These are phyloP conservation scores for Malassezia brasiliensis DNA, from an alignment of 1,284 basidiomycete species.

Conservation along the genomic window DNA sequence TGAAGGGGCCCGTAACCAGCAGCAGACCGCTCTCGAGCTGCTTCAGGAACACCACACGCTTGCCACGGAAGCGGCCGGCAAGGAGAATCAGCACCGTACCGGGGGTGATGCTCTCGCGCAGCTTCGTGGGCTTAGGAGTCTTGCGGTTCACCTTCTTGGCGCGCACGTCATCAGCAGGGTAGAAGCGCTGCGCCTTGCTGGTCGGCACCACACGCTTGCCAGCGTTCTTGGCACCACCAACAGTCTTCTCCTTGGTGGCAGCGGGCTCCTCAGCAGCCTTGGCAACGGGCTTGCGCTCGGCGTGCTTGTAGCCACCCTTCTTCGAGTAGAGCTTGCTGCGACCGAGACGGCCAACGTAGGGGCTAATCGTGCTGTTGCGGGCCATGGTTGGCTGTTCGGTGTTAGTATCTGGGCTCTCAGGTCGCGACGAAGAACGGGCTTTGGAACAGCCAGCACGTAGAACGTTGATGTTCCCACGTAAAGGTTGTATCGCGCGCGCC, in stretches of 20 bases:
- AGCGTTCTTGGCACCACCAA: constrained; percentile 86
- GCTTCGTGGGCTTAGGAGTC: constrained; percentile 58
- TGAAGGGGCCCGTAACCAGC: constrained; percentile 94
- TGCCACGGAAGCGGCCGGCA: constrained; percentile 94
- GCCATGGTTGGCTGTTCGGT: constrained; percentile 58
- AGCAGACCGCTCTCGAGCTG: constrained; percentile 85
- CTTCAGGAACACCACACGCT: constrained; percentile 97
- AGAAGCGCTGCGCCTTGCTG: constrained; percentile 81
- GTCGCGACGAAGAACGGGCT: background rate
- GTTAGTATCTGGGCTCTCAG: constrained; percentile 5
- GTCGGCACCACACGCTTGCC: constrained; percentile 75
- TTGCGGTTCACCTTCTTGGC: constrained; percentile 85
- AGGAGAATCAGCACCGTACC: constrained; percentile 93
- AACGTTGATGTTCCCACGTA: background rate
- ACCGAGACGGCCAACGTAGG: constrained; percentile 67
- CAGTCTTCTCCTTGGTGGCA: constrained; percentile 63
- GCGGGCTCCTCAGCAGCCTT: constrained; percentile 54
- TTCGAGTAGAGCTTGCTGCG: constrained; percentile 58
- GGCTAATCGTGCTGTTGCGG: constrained; percentile 75
- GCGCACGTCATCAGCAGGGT: constrained; percentile 89
- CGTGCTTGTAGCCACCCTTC: constrained; percentile 68
- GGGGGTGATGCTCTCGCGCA: constrained; percentile 81
- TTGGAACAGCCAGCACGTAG: background rate
- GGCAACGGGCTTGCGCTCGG: constrained; percentile 57
- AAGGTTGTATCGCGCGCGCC: background rate